A percentile compares a stretch with the other conserved stretches of the same genome.
These are phyloP conservation scores for Saprolegnia parasitica DNA, from an alignment of 352 stramenopile genomes.

Conservation along the genomic window DNA sequence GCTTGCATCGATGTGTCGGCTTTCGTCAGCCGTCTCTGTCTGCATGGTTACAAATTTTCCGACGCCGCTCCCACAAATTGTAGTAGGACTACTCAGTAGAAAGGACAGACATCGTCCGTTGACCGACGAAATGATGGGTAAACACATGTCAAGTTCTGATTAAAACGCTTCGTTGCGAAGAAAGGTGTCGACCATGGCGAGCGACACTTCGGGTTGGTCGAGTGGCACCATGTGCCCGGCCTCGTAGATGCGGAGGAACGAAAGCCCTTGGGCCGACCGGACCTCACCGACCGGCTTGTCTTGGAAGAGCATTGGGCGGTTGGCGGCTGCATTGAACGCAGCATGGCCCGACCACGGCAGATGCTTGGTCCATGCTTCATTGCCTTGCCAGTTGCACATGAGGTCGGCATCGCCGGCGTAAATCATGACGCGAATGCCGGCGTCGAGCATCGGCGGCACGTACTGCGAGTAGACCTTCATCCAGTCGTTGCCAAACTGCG, in stretches of 20 bases:
- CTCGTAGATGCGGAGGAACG: constrained; percentile 40
- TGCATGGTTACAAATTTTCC: too few relatives aligned
- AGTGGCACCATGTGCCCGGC: constrained; percentile 48
- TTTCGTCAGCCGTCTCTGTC: too few relatives aligned
- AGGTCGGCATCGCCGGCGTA: constrained; percentile 91
- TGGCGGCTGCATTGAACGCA: constrained; percentile 45
- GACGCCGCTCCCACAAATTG: too few relatives aligned
- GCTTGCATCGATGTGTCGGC: too few relatives aligned
- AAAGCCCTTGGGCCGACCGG: constrained; percentile 33
- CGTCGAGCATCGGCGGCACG: constrained; percentile 83
- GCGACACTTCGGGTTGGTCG: constrained; percentile 45
- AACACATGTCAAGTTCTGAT: neutral
- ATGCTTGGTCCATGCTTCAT: constrained; percentile 43
- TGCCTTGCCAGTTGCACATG: constrained; percentile 43
- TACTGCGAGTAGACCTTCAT: constrained; percentile 88
- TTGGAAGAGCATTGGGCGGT: constrained; percentile 23
- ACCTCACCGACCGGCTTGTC: constrained; percentile 36
- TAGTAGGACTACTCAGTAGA: too few relatives aligned
- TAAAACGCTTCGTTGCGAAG: constrained; percentile 36
- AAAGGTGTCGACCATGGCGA: constrained; percentile 48
- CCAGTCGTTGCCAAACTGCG: constrained; percentile 86
- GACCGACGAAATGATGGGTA: too few relatives aligned
- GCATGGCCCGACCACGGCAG: constrained; percentile 59
- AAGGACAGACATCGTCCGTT: too few relatives aligned
- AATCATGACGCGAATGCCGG: constrained; percentile 80